Base-by-base conservation (phyloP, 345 rosid genomes). In the Iberis pinnata region DNA sequence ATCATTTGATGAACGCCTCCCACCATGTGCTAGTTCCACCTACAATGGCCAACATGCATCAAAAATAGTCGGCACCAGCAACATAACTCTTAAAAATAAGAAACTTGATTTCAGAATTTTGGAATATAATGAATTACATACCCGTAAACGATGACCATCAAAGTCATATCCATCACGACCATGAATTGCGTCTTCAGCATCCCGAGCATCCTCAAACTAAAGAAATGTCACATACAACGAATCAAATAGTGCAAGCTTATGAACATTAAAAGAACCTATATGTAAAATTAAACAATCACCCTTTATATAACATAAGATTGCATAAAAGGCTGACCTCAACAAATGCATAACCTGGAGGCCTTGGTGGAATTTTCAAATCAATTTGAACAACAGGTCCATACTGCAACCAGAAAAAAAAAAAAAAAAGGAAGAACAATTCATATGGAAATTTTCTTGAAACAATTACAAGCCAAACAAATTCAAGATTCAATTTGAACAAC, bases 311-410 rank as follows among this genome's bases (percentile, higher is more conserved):
- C n/a, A n/a, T n/a, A n/a, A n/a, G n/a, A n/a, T n/a, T n/a, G n/a
- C n/a, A n/a, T n/a, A 29, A 41, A 0, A 18, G 49, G 62, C 77
- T 63, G 42, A 80, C 98, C 90, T 93, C 99, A 13, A 93, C 94
- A 60, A 93, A 93, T 13, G 97, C 97, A 82, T 93, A 93, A 66
- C 97, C 97, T n/a, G 97, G 99, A 44, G 99, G 97, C 70, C 99
- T 81, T 31, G 97, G 99, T 32, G 99, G 99, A 63, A 88, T 73
- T 75, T 93, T 93, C 80, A 93, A 71, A 48, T 88, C 99, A 36
- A 93, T 83, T 64, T 85, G 86, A 22, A 73, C 81, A 56, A 92
- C 75, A 22, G 88, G 84, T 39, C 98, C 98, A 75, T 92, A 92
- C 98, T 88, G 75, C 77, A 71, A 46, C 39, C 8, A 25, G 29